Conservation (phyloP, 2,329 filamentous ascomycete genomes). For the Colletotrichum limetticola region DNA sequence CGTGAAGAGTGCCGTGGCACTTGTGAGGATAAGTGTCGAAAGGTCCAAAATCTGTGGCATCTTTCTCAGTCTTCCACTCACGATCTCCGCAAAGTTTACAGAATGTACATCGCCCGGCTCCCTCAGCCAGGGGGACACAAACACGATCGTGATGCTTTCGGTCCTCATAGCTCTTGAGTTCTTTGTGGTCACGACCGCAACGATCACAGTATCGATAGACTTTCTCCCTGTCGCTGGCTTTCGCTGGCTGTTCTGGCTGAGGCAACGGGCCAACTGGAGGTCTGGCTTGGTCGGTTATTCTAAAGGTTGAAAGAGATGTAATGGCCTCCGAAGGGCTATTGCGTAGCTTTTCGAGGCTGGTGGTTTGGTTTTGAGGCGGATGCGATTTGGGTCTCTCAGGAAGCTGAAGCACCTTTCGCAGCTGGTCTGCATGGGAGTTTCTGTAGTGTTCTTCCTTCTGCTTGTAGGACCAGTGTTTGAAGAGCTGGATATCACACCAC, state of each 20-base stretch:
- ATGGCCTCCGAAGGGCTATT: neutral
- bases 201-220: constrained; percentile 39
- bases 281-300: constrained; percentile 14
- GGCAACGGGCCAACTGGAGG: constrained; percentile 21
- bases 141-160: constrained; percentile 37
- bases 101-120: constrained; percentile 29
- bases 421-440: constrained; percentile 41
- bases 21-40: constrained; percentile 33
- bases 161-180: constrained; percentile 29
- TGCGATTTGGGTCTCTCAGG: neutral
- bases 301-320: neutral
- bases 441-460: constrained; percentile 44
- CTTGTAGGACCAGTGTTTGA: constrained; percentile 41
- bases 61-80: constrained; percentile 27
- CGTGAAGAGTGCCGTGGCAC: constrained; percentile 27
- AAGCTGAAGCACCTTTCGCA: constrained; percentile 27
- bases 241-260: constrained; percentile 18
- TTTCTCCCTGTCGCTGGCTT: constrained; percentile 30
- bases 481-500: constrained; percentile 48
- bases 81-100: constrained; percentile 36
- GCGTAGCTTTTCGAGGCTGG: neutral
- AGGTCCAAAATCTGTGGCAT: constrained; percentile 12
- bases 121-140: constrained; percentile 37
- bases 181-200: constrained; percentile 38
- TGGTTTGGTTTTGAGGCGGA: neutral